Evolutionary conservation across 108 stramenopile genomes (phyloP), one percentile per base, ranked within the genome.

Genomic region (Cyclotella atomus): DNA sequence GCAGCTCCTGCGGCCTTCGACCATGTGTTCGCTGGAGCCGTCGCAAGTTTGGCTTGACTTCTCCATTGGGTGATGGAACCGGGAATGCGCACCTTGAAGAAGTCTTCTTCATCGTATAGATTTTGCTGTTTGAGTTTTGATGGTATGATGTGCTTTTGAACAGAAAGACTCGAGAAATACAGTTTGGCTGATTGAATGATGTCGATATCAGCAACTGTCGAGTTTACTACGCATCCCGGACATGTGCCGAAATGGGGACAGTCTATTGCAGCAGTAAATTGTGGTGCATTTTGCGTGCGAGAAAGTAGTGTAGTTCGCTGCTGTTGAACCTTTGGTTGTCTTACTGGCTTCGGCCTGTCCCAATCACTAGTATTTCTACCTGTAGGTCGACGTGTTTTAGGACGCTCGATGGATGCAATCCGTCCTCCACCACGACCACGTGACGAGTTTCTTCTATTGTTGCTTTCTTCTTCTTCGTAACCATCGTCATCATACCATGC

Each of bases 41-140:
- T 88, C 3, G 89, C 94, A 15, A 95, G 70, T 63, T 93, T 95
- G 70, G 94, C 94, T 54, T 92, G 91, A 10, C 90, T 91, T 16
- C 94, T 54, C 94, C 94, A 95, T 29, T 72, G 44, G 24, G 61
- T 82, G 2, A 90, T 30, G 25, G 85, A 34, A 15, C 89, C 83
- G 15, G 94, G 94, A 2, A 92, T 76, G 23, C 83, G 74, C 6
- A 91, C 76, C 49, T 83, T 35, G 62, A 85, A 91, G 46, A 90
- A 91, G 16, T 78, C 85, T 17, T 93, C 92, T 28, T 88, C 84
- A 8, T 76, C 63, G 29, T 41, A 29, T 3, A 5, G 3, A 23
- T 61, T 53, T 25, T 23, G 59, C 3, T 24, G 14, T 3, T 43
- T 29, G 47, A 14, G 66, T 72, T 32, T 25, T 6, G 69, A 23